Percentiles rank a stretch among this genome's conserved stretches.
phyloP scores from a whole-genome alignment of 2,329 filamentous ascomycete genomes.

The Fusarium veterinarium region DNA sequence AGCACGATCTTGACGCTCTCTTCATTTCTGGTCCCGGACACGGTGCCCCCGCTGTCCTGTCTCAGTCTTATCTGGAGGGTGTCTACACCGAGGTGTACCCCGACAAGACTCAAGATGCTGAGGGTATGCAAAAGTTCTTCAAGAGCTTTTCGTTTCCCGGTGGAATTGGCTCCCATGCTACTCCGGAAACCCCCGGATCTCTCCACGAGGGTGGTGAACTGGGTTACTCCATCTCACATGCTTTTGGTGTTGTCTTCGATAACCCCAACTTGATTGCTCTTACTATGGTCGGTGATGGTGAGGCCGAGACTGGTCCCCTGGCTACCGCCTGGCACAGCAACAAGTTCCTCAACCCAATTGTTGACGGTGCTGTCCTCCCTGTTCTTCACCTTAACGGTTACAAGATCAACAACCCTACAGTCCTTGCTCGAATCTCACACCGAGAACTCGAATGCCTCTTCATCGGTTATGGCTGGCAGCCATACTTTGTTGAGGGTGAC shows the following conservation, averaged over 20 bases:
- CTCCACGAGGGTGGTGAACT: constrained; percentile 85
- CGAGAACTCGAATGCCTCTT: constrained; percentile 78
- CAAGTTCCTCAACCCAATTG: constrained; percentile 84
- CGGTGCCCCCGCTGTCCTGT: constrained; percentile 79
- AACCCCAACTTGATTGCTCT: constrained; percentile 79
- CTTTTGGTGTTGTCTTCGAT: constrained; percentile 82
- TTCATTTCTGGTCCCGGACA: constrained; percentile 84
- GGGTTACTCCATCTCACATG: constrained; percentile 83
- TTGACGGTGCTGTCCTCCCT: constrained; percentile 80
- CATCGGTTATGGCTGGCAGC: constrained; percentile 80
- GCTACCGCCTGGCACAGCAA: constrained; percentile 85
- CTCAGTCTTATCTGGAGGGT: constrained; percentile 81
- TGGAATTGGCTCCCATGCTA: constrained; percentile 81
- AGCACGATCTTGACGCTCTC: constrained; percentile 77
- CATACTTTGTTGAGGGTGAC: constrained; percentile 83
- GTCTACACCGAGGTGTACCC: constrained; percentile 83
- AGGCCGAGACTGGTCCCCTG: constrained; percentile 83
- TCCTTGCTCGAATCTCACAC: constrained; percentile 79
- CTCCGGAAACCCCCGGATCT: constrained; percentile 81
- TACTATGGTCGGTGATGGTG: constrained; percentile 84
- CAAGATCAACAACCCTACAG: constrained; percentile 85
- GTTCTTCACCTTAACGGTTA: constrained; percentile 85
- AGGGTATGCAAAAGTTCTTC: constrained; percentile 81
- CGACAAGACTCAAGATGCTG: constrained; percentile 74
- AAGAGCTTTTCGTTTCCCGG: constrained; percentile 87